phyloP scores from a whole-genome alignment of 306 rosid genomes.

The Comarum palustre region DNA sequence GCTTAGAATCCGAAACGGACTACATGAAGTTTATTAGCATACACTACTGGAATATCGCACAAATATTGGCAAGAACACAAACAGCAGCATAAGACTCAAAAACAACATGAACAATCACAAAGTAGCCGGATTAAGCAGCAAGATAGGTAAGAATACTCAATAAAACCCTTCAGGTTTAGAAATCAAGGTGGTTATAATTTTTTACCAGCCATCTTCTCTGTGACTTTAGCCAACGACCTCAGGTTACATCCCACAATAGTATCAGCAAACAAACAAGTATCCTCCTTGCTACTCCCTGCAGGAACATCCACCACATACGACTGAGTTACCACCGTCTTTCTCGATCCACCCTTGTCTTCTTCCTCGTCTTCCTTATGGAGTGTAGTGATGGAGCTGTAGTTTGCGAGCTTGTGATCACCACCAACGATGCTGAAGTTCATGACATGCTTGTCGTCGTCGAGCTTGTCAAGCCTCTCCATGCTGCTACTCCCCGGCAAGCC shows the following conservation, averaged over 20 bases:
- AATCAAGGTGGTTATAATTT: neutral
- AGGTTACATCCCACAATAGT: slow-evolving; percentile 62
- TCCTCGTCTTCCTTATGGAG: slow-evolving; percentile 39
- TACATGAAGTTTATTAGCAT: slow-evolving; percentile 7
- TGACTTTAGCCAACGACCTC: slow-evolving; percentile 47
- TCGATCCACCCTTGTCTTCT: slow-evolving; percentile 15
- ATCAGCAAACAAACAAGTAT: slow-evolving; percentile 53
- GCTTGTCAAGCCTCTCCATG: slow-evolving; percentile 51
- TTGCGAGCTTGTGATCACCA: slow-evolving; percentile 59
- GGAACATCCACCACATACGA: slow-evolving; percentile 72
- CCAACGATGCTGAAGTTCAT: slow-evolving; percentile 60
- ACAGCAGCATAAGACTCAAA: neutral
- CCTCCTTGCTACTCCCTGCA: slow-evolving; percentile 45
- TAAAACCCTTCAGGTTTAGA: neutral
- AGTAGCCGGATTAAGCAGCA: neutral
- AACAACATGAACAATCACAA: slow-evolving; percentile 1
- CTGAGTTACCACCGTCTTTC: slow-evolving; percentile 49
- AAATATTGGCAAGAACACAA: neutral
- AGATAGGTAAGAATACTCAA: neutral
- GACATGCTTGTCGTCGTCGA: slow-evolving; percentile 50
- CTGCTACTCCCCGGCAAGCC: slow-evolving; percentile 59
- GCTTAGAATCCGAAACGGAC: neutral
- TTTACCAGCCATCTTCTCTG: slow-evolving; percentile 31
- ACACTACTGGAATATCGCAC: neutral
- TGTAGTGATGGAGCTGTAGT: slow-evolving; percentile 51